Percentiles rank a stretch among this genome's conserved stretches.
phyloP scores from a whole-genome alignment of 2,329 filamentous ascomycete genomes.

The Talaromyces sp. region DNA sequence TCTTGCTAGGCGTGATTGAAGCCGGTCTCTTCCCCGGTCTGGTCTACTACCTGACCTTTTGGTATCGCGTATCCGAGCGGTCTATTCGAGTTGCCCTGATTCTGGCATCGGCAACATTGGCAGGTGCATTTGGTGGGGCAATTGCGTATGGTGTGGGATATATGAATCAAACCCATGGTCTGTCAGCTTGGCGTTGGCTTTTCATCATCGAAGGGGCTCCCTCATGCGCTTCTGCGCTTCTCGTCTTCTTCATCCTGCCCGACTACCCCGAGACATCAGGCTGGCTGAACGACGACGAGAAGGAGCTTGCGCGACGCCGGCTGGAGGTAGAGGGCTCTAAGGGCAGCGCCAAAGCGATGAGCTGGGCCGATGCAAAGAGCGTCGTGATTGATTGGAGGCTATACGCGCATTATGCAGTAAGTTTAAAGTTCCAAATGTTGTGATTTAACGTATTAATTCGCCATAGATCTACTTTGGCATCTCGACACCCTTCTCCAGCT shows the following conservation, averaged over 20 bases:
- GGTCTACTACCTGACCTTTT: slow-evolving; percentile 47
- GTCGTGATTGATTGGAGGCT: slow-evolving; percentile 14
- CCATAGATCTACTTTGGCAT: slow-evolving; percentile 45
- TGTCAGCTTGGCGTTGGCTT: slow-evolving; percentile 18
- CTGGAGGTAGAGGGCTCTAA: slow-evolving; percentile 13
- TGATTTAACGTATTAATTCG: neutral
- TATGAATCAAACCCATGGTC: slow-evolving; percentile 24
- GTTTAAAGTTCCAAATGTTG: slow-evolving; percentile 6
- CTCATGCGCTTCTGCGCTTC: slow-evolving; percentile 15
- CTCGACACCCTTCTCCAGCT: slow-evolving; percentile 51
- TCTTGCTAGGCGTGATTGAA: slow-evolving; percentile 47
- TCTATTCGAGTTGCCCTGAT: slow-evolving; percentile 53
- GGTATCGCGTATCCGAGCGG: slow-evolving; percentile 52
- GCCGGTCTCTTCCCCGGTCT: slow-evolving; percentile 47
- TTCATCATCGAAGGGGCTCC: slow-evolving; percentile 16
- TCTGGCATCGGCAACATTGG: slow-evolving; percentile 51
- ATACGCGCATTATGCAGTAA: slow-evolving; percentile 42
- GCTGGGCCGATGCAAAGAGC: slow-evolving; percentile 14
- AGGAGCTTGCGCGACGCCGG: slow-evolving; percentile 10
- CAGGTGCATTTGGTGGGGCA: slow-evolving; percentile 48
- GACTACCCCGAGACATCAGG: slow-evolving; percentile 28
- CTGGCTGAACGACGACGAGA: slow-evolving; percentile 23
- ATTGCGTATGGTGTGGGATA: slow-evolving; percentile 49
- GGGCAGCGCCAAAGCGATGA: slow-evolving; percentile 12
- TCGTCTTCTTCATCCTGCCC: slow-evolving; percentile 25